These are phyloP conservation scores for Aspergillus sp. DNA, from an alignment of 2,329 filamentous ascomycete genomes.

Conservation along the genomic window DNA sequence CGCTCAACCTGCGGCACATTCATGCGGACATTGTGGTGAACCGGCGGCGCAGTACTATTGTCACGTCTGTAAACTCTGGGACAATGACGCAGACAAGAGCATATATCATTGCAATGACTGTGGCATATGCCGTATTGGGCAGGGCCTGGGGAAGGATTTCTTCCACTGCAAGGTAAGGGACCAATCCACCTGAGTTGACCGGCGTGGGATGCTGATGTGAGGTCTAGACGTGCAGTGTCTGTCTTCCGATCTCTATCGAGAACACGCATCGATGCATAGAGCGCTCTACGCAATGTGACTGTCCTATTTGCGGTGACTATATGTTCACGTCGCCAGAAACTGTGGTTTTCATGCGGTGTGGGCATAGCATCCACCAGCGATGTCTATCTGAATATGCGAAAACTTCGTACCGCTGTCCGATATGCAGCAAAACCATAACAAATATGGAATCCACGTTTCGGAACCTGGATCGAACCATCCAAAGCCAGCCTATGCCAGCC, in stretches of 20 bases:
- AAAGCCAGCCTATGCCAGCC: constrained; percentile 85
- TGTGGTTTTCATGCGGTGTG: constrained; percentile 92
- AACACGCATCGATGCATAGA: constrained; percentile 91
- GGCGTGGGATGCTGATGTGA: constrained; percentile 20
- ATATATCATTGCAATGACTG: constrained; percentile 98
- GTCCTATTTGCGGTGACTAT: constrained; percentile 94
- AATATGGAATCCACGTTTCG: constrained; percentile 98
- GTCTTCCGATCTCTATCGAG: constrained; percentile 85
- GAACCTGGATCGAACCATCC: constrained; percentile 83
- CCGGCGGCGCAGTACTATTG: constrained; percentile 89
- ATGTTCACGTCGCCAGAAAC: constrained; percentile 88
- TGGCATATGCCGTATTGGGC: constrained; percentile 88
- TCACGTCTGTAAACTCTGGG: constrained; percentile 93
- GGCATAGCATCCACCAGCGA: constrained; percentile 89
- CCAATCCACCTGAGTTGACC: neutral
- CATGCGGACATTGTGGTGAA: constrained; percentile 74
- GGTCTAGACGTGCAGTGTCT: constrained; percentile 81
- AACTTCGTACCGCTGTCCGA: constrained; percentile 90
- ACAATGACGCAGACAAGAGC: constrained; percentile 83
- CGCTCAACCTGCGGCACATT: constrained; percentile 77
- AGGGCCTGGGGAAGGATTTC: constrained; percentile 93
- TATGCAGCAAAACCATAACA: constrained; percentile 93
- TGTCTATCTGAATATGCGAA: constrained; percentile 89
- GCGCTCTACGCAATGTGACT: constrained; percentile 90
- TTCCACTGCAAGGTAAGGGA: constrained; percentile 87